Evolutionary conservation across 192 early-diverging fungal species (phyloP).

Genomic region (Coemansia sp.): DNA sequence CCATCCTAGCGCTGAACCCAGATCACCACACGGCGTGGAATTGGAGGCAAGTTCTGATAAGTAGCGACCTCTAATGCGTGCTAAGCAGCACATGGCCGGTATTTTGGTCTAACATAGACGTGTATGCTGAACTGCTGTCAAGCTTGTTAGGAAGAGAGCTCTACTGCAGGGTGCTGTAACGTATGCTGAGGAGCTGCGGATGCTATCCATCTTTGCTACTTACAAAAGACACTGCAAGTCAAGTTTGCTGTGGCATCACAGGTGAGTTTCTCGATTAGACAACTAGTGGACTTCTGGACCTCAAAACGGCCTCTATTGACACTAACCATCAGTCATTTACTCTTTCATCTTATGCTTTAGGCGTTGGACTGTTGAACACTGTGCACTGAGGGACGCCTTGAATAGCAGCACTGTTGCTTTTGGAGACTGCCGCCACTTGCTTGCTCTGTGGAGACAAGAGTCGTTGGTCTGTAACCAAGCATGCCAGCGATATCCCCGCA

Average conservation of each 20-base stretch:
- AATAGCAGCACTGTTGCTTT: neutral
- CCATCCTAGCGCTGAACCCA: constrained; percentile 35
- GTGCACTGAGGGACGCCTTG: neutral
- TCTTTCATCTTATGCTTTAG: constrained; percentile 2
- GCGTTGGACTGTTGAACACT: constrained; percentile 23
- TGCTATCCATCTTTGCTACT: constrained; percentile 15
- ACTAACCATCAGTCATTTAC: neutral
- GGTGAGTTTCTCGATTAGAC: constrained; percentile 12
- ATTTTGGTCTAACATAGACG: neutral
- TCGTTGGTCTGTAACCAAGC: constrained; percentile 4
- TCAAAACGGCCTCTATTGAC: neutral
- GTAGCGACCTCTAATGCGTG: neutral
- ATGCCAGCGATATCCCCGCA: constrained; percentile 36
- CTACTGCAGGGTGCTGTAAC: neutral
- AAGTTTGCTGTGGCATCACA: constrained; percentile 38
- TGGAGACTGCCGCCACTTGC: neutral
- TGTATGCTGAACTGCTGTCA: neutral
- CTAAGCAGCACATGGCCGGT: neutral
- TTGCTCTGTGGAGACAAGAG: constrained; percentile 21
- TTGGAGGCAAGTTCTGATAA: constrained; percentile 21
- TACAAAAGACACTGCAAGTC: constrained; percentile 43
- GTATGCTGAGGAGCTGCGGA: constrained; percentile 14
- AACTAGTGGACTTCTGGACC: neutral
- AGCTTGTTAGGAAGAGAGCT: neutral
- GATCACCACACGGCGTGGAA: constrained; percentile 49